Evolutionary conservation across 2,329 filamentous ascomycete genomes (phyloP).

Genomic region (Colletotrichum phormii): DNA sequence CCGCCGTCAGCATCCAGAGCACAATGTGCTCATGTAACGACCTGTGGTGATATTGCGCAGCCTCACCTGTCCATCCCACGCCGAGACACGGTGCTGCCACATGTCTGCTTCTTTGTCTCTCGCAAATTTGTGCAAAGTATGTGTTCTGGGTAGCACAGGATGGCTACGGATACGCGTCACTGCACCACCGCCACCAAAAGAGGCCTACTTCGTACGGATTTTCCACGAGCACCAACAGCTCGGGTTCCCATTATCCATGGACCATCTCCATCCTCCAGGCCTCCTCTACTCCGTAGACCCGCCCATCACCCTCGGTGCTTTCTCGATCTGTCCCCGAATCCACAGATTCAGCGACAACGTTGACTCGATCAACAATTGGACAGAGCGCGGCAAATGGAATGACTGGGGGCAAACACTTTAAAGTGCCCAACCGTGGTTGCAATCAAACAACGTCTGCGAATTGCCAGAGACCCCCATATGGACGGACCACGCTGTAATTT

Average conservation of each 20-base stretch:
- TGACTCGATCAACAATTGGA: constrained; percentile 31
- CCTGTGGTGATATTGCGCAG: constrained; percentile 1
- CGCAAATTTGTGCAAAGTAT: not conserved
- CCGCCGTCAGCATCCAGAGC: not conserved
- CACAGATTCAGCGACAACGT: constrained; percentile 10
- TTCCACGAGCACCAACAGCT: not conserved
- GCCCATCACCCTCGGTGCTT: constrained; percentile 11
- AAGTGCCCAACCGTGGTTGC: constrained; percentile 16
- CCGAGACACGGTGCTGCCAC: constrained; percentile 10
- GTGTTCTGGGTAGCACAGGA: not conserved
- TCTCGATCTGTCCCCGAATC: constrained; percentile 8
- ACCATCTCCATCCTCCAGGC: not conserved
- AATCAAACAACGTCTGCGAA: constrained; percentile 29
- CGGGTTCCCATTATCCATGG: not conserved
- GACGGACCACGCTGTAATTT: constrained; percentile 33
- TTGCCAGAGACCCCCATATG: constrained; percentile 26
- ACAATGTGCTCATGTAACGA: not conserved
- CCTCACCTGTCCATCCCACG: constrained; percentile 11
- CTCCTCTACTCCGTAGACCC: not conserved
- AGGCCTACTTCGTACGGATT: not conserved
- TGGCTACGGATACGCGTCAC: not conserved
- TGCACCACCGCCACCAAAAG: not conserved
- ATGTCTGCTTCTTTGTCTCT: constrained; percentile 9
- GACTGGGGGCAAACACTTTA: constrained; percentile 11
- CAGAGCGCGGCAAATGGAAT: constrained; percentile 20